Base-by-base conservation (phyloP, 1,139 yeast species). In the Suhomyces coccinellae region DNA sequence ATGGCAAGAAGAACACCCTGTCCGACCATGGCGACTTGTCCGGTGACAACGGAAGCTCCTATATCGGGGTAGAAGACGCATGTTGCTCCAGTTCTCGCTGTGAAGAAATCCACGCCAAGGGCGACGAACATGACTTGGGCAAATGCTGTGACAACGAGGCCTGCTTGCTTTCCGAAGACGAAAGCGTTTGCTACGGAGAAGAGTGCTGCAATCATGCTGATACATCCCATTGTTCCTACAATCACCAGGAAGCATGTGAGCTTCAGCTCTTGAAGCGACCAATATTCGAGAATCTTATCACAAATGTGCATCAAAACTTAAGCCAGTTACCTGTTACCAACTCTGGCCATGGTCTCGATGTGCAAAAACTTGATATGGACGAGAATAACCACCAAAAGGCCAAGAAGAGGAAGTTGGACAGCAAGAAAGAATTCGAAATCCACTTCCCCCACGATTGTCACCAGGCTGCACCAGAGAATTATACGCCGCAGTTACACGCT, bases 391-490 rank as follows among this genome's bases (percentile, higher is more conserved):
- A 4, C 22, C 27, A 29, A 14, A 27, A 10, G 34, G 44, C n/a
- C 8, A 54, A 52, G 35, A 51, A 50, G 36, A 43, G 52, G 30
- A 53, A 49, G 28, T 12, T 48, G 3, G 55, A 46, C 6, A 9
- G 11, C 16, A 20, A 16, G 13, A 42, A 46, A 30, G 54, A 53
- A 22, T 57, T 62, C 28, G 61, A 61, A 17, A 53, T 63, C 28
- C 71, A 66, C 46, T 66, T 65, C 43, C 78, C 79, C 4, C 76
- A 70, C 51, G 67, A 63, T 35, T 68, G 74, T 45, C 77, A 73
- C 50, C 67, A 60, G 22, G 46, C 31, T 27, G 42, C 43, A 2
- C 38, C 41, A 20, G 47, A 48, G 4, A 34, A 26, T 17, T 17
- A 24, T 11, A 8, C 40, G 2, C 22, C 10, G 27, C 26, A 16